These are phyloP conservation scores for Neurospora sp. DNA, from an alignment of 495 filamentous ascomycete species.

Conservation along the genomic window DNA sequence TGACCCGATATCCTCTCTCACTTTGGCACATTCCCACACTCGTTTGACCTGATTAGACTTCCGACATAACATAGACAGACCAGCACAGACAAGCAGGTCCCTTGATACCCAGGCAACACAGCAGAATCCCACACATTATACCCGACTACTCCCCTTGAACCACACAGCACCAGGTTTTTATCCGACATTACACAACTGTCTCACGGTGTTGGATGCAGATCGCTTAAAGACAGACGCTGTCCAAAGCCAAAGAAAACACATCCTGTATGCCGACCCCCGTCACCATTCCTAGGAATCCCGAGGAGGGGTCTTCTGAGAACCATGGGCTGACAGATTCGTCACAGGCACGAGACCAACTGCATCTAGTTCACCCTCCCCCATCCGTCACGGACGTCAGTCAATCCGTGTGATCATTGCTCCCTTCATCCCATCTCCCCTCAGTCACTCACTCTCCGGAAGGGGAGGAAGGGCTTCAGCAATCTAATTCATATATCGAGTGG, in stretches of 20 bases:
- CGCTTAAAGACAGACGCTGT: background rate
- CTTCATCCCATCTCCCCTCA: background rate
- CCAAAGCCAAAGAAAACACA: background rate
- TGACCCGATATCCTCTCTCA: background rate
- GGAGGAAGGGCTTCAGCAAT: background rate
- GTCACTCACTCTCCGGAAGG: background rate
- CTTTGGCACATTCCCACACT: background rate
- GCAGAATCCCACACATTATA: background rate
- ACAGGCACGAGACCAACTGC: no score
- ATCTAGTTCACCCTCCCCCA: background rate
- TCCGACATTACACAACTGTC: background rate
- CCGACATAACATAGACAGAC: background rate
- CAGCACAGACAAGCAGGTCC: background rate
- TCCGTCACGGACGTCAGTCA: background rate
- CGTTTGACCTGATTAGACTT: background rate
- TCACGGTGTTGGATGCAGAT: background rate
- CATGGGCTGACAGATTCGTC: background rate
- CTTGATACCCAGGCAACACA: background rate
- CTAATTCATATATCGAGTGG: background rate
- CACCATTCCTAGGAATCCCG: background rate
- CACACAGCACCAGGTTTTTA: background rate
- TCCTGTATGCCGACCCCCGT: background rate
- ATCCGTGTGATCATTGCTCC: background rate
- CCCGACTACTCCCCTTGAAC: background rate
- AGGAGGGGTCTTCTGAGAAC: background rate